Evolutionary conservation across 2,329 filamentous ascomycete genomes (phyloP), one percentile per base, ranked within the genome.

Genomic region (Fusarium chuoi): DNA sequence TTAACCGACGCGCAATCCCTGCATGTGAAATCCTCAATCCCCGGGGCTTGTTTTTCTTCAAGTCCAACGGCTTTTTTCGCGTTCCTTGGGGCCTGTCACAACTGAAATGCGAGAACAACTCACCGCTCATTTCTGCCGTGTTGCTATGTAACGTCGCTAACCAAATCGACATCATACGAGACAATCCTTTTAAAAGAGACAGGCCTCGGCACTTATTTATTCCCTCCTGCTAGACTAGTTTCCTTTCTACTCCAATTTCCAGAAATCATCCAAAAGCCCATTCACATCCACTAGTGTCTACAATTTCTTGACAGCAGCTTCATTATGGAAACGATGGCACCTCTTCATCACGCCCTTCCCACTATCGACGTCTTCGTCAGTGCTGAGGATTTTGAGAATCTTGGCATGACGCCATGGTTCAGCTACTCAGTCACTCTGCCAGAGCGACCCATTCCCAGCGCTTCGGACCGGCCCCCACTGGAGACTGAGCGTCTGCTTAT

Each of bases 401-500:
- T 75, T 18, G 72, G 72, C 39, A 59, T 75, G 65, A 73, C 64
- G 30, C 73, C 73, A 24, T 75, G 71, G 71, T 75, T 75, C 52
- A 75, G 68, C 18, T 75, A 75, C 62, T 64, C 65, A 6, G 73
- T 75, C 15, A 75, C 71, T 17, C 42, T 73, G 24, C 72, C 72
- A 22, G 44, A 74, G 56, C 59, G 54, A 4, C 71, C 68, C 7
- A 59, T 74, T 10, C 72, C 71, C 24, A 30, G 51, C 38, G 22
- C 69, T 3, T 65, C 72, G 13, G 68, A 74, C 6, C 71, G 72
- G 65, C 18, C 62, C 22, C 33, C 62, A 9, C 39, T 74, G 11
- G 65, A 74, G 48, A 74, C 72, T 20, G 59, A 71, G 30, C 71
- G 68, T 22, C 72, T 74, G 10, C 18, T 69, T 6, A 36, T 74